Evolutionary conservation across 768 basidiomycete species (phyloP), one percentile per base, ranked within the genome.

Genomic region (Cyclocybe aegerita): DNA sequence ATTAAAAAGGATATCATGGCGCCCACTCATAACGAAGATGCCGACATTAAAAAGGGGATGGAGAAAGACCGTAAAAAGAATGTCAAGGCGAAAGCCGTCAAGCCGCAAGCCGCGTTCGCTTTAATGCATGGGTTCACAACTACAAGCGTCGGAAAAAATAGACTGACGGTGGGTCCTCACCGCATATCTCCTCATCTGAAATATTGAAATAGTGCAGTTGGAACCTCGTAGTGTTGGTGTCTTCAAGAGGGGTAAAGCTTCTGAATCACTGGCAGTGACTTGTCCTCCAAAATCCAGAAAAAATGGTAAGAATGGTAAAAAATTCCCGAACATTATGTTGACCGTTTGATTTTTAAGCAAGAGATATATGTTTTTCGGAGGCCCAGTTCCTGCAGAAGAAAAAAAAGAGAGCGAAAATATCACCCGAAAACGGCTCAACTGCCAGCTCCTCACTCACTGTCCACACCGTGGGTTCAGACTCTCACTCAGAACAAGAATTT

Each of bases 121-220:
- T 70, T 88, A 23, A 82, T 88, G 81, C 82, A 86, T 53, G 83
- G 83, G 0, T 85, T 87, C 60, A 66, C 75, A 11, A 79, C 86
- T 0, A 77, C 75, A 4, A 86, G 84, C 54, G 74, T 88, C 2
- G 81, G 83, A 10, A 78, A 75, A 46, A 75, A 78, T 49, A 76
- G 86, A 36, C 60, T 88, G 9, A 88, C 86, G 48, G 86, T 86
- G 57, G 43, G 75, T 60, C 10, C 7, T 38, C 7, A 11, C 9
- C 34, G 7, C 16, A 30, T 11, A 14, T 32, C 15, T 39, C 32
- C 14, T 14, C 5, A 9, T 16, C 8, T 3, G 37, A 29, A 36
- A 23, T 34, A 34, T 35, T 29, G 6, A 35, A 12, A 12, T 52
- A 39, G 39, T 35, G 12, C 44, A 83, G 78, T 58, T 80, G 9